Evolutionary conservation across 768 basidiomycete genomes (phyloP).

Genomic region (Sporobolomyces phaffii): DNA sequence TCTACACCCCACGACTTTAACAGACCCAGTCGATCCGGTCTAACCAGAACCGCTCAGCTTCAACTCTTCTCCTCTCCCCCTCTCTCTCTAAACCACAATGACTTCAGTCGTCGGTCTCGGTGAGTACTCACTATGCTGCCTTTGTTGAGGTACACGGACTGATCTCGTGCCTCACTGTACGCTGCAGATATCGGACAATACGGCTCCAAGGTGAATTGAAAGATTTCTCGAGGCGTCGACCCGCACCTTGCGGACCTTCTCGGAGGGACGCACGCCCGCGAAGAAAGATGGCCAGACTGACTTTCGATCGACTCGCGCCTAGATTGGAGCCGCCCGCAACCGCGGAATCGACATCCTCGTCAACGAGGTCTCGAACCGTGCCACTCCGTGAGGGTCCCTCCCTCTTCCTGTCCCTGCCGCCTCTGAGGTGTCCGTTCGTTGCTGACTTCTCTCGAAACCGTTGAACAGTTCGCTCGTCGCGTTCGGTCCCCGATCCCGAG

Average conservation of each 20-base stretch:
- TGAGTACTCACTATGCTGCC: background rate
- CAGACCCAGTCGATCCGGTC: too few relatives aligned
- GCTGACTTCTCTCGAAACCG: background rate
- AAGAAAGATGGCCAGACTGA: background rate
- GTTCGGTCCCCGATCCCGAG: constrained; percentile 82
- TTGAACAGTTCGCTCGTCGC: constrained; percentile 75
- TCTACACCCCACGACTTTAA: background rate
- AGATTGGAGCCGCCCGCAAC: constrained; percentile 43
- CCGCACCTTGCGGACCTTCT: background rate
- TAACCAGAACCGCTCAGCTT: too few relatives aligned
- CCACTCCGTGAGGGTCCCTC: constrained; percentile 69
- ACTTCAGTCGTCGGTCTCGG: constrained; percentile 35
- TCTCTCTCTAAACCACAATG: background rate
- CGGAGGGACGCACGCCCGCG: background rate
- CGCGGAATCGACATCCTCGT: constrained; percentile 92
- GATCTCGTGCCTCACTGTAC: background rate
- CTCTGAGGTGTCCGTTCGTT: background rate
- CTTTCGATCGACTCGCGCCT: too few relatives aligned
- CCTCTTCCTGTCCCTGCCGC: too few relatives aligned
- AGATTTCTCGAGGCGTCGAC: background rate
- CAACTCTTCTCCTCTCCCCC: background rate
- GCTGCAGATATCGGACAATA: constrained; percentile 37
- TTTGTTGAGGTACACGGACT: too few relatives aligned
- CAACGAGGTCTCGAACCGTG: constrained; percentile 95
- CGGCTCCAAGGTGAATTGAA: constrained; percentile 31